phyloP scores from a whole-genome alignment of 768 basidiomycete genomes.

The Suillus clintonianus region DNA sequence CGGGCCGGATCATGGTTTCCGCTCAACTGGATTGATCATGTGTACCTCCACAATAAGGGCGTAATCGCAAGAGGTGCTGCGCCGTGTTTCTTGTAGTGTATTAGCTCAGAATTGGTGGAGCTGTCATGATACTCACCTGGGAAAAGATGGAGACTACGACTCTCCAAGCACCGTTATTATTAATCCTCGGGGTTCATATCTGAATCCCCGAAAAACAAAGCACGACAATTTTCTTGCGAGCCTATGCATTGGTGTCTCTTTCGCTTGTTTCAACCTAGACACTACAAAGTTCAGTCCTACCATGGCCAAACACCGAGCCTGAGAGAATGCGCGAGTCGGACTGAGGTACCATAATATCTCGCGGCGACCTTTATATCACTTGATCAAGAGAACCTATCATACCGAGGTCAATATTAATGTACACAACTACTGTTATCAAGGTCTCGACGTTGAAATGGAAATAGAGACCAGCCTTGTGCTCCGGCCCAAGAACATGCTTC shows the following conservation, averaged over 20 bases:
- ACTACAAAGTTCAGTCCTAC: background rate
- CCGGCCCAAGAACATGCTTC: background rate
- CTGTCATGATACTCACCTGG: background rate
- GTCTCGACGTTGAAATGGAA: background rate
- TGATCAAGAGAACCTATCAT: background rate
- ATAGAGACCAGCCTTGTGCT: background rate
- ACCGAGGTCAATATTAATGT: background rate
- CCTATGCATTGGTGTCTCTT: background rate
- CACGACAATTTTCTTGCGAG: background rate
- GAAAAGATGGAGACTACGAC: background rate
- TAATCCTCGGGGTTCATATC: background rate
- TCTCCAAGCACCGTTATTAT: background rate
- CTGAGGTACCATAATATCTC: background rate
- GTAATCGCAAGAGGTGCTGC: background rate
- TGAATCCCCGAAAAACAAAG: background rate
- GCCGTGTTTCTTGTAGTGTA: background rate
- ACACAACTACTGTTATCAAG: background rate
- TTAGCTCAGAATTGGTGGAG: background rate
- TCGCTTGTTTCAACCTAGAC: background rate
- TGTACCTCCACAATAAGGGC: background rate
- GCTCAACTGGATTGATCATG: background rate
- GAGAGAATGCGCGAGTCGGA: background rate
- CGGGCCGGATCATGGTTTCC: background rate
- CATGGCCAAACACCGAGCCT: background rate
- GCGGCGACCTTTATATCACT: background rate